Percentiles rank a stretch among this genome's conserved stretches.
phyloP scores from a whole-genome alignment of 2,329 filamentous ascomycete genomes.

The Hortaea werneckii region DNA sequence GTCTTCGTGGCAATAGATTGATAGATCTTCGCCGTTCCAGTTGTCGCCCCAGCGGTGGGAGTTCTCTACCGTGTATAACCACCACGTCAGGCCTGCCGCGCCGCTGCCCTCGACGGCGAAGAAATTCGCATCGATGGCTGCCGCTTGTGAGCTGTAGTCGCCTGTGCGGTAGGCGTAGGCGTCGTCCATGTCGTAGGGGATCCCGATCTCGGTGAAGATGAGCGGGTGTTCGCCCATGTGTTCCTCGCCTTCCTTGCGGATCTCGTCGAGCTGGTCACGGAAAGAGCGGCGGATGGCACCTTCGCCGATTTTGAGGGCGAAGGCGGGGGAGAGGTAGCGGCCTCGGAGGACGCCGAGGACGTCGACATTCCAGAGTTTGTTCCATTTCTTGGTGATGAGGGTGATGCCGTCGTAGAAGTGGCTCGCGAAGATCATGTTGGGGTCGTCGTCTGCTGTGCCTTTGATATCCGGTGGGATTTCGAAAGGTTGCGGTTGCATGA shows the following conservation, averaged over 20 bases:
- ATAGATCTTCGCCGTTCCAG: constrained; percentile 97
- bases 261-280: constrained; percentile 71
- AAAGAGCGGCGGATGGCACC: constrained; percentile 90
- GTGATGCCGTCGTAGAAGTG: constrained; percentile 98
- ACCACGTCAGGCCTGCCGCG: constrained; percentile 78
- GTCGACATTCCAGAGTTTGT: constrained; percentile 92
- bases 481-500: constrained; percentile 84
- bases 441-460: constrained; percentile 78
- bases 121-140: constrained; percentile 92
- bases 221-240: constrained; percentile 83
- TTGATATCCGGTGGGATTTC: constrained; percentile 86
- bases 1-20: constrained; percentile 80
- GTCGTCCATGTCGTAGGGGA: constrained; percentile 97
- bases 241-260: constrained; percentile 78
- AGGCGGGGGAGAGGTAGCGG: constrained; percentile 76
- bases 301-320: constrained; percentile 88
- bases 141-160: constrained; percentile 84
- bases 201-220: constrained; percentile 88
- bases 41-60: constrained; percentile 81
- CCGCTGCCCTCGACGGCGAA: constrained; percentile 78
- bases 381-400: constrained; percentile 97
- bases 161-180: constrained; percentile 92
- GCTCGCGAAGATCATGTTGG: constrained; percentile 80
- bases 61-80: constrained; percentile 78
- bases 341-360: constrained; percentile 86